These are phyloP conservation scores for Sugiyamaella smithiae DNA, from an alignment of 805 yeast species.

Conservation along the genomic window DNA sequence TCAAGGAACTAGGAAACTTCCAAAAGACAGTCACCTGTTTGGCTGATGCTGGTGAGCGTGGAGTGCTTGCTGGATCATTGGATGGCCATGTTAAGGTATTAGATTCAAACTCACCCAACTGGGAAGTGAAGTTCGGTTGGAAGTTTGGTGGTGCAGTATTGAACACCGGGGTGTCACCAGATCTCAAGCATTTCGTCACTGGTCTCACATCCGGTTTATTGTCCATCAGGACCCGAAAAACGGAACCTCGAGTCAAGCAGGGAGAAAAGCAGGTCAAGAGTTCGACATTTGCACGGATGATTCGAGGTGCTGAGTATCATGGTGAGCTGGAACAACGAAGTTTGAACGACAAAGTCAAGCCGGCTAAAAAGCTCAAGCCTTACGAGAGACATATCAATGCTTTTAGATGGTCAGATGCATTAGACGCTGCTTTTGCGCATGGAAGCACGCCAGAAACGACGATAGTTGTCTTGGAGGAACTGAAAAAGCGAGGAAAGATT, in stretches of 20 bases:
- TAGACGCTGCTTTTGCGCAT: conserved; percentile 77
- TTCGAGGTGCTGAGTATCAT: conserved; percentile 85
- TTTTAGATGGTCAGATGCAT: conserved; percentile 90
- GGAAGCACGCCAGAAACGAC: conserved; percentile 81
- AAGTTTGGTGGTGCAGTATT: conserved; percentile 93
- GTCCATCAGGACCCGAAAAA: conserved; percentile 82
- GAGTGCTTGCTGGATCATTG: conserved; percentile 88
- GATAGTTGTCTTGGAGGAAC: conserved; percentile 77
- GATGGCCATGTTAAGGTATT: conserved; percentile 98
- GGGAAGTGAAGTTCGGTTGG: conserved; percentile 96
- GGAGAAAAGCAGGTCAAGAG: conserved; percentile 44
- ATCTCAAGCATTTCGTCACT: conserved; percentile 81
- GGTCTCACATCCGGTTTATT: conserved; percentile 89
- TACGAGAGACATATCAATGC: conserved; percentile 83
- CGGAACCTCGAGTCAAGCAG: conserved; percentile 53
- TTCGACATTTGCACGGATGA: conserved; percentile 70
- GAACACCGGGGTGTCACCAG: conserved; percentile 86
- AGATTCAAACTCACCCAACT: conserved; percentile 60
- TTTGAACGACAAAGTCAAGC: conserved; percentile 53
- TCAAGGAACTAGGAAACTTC: conserved; percentile 77
- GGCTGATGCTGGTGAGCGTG: conserved; percentile 67
- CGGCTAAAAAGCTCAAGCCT: conserved; percentile 65
- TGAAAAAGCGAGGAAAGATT: conserved; percentile 85
- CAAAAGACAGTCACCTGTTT: conserved; percentile 90
- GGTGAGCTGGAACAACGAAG: conserved; percentile 84